phyloP scores from a whole-genome alignment of 768 basidiomycete species.

The Lenzites betulinus region DNA sequence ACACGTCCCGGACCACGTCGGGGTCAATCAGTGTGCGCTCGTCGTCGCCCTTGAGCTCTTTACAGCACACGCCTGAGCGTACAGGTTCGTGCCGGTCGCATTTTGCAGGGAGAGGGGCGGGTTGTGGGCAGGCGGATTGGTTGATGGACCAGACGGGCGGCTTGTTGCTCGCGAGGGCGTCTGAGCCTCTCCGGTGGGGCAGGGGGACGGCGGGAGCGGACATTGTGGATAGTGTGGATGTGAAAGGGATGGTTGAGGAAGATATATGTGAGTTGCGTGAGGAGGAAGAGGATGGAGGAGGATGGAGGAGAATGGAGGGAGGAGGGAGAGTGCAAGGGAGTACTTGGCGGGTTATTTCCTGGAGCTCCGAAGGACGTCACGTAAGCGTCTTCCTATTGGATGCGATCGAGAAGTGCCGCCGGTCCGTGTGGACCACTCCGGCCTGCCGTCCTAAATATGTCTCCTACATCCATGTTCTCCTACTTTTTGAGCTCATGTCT shows the following conservation, averaged over 20 bases:
- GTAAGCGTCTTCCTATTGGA: slow-evolving; percentile 18
- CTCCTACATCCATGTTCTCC: too few relatives aligned
- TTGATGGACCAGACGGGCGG: slow-evolving; percentile 71
- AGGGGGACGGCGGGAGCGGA: slow-evolving; percentile 25
- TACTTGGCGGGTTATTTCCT: slow-evolving; percentile 15
- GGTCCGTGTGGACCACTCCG: too few relatives aligned
- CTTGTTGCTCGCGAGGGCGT: slow-evolving; percentile 29
- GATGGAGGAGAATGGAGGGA: too few relatives aligned
- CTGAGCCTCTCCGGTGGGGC: slow-evolving; percentile 21
- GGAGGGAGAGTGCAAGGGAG: too few relatives aligned
- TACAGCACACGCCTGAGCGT: slow-evolving; percentile 77
- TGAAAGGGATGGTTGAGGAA: background rate
- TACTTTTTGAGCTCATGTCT: too few relatives aligned
- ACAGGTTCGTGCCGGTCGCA: slow-evolving; percentile 56
- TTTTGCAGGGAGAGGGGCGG: slow-evolving; percentile 53
- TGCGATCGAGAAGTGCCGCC: background rate
- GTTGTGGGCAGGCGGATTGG: slow-evolving; percentile 37
- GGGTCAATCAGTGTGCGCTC: slow-evolving; percentile 84
- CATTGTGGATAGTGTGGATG: slow-evolving; percentile 13
- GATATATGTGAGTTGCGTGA: background rate
- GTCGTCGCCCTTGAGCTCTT: slow-evolving; percentile 79
- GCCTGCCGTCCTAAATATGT: too few relatives aligned
- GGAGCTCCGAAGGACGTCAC: slow-evolving; percentile 14
- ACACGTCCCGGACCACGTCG: slow-evolving; percentile 87
- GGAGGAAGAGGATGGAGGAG: background rate